A percentile compares a stretch with the other conserved stretches of the same genome.
Evolutionary conservation across 2,329 filamentous ascomycete species (phyloP).

Genomic region (Aureobasidium pullulans): DNA sequence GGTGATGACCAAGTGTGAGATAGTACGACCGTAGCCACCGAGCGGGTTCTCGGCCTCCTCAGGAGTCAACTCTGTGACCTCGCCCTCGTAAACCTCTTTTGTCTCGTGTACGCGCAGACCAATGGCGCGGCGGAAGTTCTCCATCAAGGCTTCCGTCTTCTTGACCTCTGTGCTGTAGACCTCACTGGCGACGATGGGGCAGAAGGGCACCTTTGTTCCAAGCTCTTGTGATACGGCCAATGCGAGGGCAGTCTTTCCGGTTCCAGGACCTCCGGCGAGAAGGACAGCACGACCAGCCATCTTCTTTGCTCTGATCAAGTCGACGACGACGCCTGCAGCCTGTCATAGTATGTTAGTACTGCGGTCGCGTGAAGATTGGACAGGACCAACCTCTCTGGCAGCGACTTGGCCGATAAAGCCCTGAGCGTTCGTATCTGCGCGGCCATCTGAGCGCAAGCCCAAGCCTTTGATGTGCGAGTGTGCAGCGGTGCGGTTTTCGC

Average conservation of each 20-base stretch:
- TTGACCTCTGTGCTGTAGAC: conserved; percentile 98
- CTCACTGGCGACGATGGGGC: conserved; percentile 95
- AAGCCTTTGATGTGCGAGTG: conserved; percentile 98
- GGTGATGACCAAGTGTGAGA: conserved; percentile 89
- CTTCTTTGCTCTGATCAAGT: conserved; percentile 91
- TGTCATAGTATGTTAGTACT: neutral
- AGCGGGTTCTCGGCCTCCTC: conserved; percentile 98
- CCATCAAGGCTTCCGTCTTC: conserved; percentile 98
- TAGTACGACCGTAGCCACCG: conserved; percentile 94
- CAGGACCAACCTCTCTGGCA: conserved; percentile 57
- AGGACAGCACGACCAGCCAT: conserved; percentile 94
- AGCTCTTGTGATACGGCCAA: conserved; percentile 94
- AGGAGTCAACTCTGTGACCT: conserved; percentile 93
- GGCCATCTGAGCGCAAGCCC: conserved; percentile 77
- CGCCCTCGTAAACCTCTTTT: conserved; percentile 98
- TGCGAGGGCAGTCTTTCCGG: conserved; percentile 93
- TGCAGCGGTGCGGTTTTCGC: conserved; percentile 91
- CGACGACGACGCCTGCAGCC: conserved; percentile 93
- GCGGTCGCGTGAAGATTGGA: neutral
- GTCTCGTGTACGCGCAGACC: conserved; percentile 95
- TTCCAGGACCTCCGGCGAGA: conserved; percentile 88
- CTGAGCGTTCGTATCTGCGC: conserved; percentile 67
- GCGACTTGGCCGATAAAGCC: conserved; percentile 86
- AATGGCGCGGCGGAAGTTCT: conserved; percentile 96
- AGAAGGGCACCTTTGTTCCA: conserved; percentile 96